Evolutionary conservation across 2,329 filamentous ascomycete genomes (phyloP).

Genomic region (Lecanoromycetidae sp.): DNA sequence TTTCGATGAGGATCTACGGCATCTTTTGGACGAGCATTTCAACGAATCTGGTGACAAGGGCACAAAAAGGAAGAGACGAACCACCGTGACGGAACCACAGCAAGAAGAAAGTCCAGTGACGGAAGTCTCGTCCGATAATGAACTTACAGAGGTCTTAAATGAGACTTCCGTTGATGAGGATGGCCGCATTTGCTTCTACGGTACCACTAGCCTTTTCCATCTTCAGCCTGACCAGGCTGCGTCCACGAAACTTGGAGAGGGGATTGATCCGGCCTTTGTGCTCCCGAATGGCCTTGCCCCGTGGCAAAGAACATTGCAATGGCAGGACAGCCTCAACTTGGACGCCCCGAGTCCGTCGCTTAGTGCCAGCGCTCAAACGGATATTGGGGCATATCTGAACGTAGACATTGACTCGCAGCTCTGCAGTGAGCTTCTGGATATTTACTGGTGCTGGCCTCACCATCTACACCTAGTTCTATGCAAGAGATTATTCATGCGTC

Average conservation of each 20-base stretch:
- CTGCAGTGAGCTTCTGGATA: not conserved
- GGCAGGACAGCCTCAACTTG: not conserved
- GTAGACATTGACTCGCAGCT: not conserved
- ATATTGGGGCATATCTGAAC: constrained; percentile 1
- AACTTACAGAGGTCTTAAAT: not conserved
- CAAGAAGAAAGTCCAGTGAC: not conserved
- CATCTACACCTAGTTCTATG: not conserved
- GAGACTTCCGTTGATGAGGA: not conserved
- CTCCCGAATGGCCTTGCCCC: not conserved
- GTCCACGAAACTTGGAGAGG: not conserved
- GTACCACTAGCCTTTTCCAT: not conserved
- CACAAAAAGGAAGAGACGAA: not conserved
- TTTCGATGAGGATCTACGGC: not conserved
- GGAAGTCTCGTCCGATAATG: not conserved
- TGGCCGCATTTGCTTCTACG: constrained; percentile 4
- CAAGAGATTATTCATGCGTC: constrained; percentile 1
- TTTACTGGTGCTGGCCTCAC: constrained; percentile 9
- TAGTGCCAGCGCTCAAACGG: not conserved
- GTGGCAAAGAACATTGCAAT: not conserved
- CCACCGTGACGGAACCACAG: not conserved
- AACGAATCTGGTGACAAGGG: not conserved
- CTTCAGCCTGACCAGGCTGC: not conserved
- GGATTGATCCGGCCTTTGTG: not conserved
- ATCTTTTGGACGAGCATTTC: not conserved
- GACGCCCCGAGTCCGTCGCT: not conserved